Conservation (phyloP, 345 rosid species). For the Lumnitzera littorea region DNA sequence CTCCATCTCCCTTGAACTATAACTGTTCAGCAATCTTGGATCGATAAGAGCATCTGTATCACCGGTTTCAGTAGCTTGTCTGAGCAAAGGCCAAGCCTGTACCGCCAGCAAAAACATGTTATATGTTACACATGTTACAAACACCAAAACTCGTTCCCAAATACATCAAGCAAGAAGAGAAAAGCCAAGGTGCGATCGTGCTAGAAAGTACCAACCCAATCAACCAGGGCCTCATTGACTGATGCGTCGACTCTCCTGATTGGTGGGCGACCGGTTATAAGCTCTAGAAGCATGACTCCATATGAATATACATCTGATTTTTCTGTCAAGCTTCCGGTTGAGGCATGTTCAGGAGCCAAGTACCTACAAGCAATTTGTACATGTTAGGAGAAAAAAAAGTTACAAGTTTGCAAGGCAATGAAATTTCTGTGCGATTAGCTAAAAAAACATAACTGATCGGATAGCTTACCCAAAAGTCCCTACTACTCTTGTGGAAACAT, state of each 20-base stretch:
- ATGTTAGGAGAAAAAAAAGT: too few species aligned
- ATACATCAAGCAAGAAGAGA: background rate
- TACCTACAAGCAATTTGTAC: constrained; percentile 30
- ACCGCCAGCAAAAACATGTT: background rate
- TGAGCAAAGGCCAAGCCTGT: constrained; percentile 68
- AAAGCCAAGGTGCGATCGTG: background rate
- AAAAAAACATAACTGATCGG: background rate
- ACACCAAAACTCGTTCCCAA: background rate
- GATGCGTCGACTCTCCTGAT: constrained; percentile 32
- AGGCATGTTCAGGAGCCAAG: constrained; percentile 81
- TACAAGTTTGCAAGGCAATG: background rate
- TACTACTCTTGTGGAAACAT: constrained; percentile 71
- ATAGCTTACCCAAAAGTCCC: constrained; percentile 69
- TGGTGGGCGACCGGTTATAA: constrained; percentile 61
- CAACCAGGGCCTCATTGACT: constrained; percentile 53
- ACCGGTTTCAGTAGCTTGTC: constrained; percentile 29
- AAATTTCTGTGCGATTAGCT: background rate
- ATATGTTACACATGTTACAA: background rate
- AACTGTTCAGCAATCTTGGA: constrained; percentile 33
- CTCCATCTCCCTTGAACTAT: constrained; percentile 42
- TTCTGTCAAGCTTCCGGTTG: constrained; percentile 70
- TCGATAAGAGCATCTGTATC: constrained; percentile 41
- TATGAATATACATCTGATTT: constrained; percentile 77
- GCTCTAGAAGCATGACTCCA: constrained; percentile 73
- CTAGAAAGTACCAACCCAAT: constrained; percentile 42